Conservation (phyloP, 2,329 filamentous ascomycete genomes). For the Paraphoma chrysanthemicola region DNA sequence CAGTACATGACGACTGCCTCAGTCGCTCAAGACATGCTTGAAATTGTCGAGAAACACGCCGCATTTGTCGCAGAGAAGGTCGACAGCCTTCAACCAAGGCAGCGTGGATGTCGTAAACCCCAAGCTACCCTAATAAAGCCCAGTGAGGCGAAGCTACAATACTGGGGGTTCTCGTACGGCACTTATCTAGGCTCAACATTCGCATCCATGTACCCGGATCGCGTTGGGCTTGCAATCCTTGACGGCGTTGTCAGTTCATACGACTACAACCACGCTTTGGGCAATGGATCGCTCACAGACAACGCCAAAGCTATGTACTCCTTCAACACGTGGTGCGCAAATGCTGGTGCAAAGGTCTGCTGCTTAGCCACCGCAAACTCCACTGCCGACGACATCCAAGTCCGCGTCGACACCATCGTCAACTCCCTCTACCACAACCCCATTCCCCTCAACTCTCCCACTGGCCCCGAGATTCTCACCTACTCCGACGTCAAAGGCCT, state of each 20-base stretch:
- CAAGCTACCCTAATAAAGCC: constrained; percentile 7
- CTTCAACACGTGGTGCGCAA: constrained; percentile 56
- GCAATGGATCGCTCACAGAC: constrained; percentile 51
- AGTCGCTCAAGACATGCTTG: constrained; percentile 59
- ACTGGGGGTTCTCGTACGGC: constrained; percentile 59
- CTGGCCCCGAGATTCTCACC: constrained; percentile 45
- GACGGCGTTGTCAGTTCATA: constrained; percentile 55
- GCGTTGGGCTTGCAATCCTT: constrained; percentile 45
- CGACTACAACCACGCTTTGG: constrained; percentile 46
- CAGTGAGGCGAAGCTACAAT: constrained; percentile 46
- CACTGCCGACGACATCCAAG: constrained; percentile 43
- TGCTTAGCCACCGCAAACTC: constrained; percentile 46
- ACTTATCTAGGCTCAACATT: constrained; percentile 51
- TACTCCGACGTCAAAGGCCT: constrained; percentile 49
- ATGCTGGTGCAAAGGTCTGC: constrained; percentile 50
- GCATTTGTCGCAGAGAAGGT: constrained; percentile 35
- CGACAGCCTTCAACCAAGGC: constrained; percentile 1
- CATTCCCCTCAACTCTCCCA: constrained; percentile 39
- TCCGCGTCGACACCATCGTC: constrained; percentile 41
- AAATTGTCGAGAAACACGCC: constrained; percentile 54
- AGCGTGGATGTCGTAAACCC: background rate
- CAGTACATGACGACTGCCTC: constrained; percentile 55
- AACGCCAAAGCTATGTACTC: constrained; percentile 52
- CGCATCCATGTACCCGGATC: constrained; percentile 47
- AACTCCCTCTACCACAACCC: constrained; percentile 51